Evolutionary conservation across 441 rosid genomes (phyloP), one percentile per base, ranked within the genome.

Genomic region (Euphorbia corollata): DNA sequence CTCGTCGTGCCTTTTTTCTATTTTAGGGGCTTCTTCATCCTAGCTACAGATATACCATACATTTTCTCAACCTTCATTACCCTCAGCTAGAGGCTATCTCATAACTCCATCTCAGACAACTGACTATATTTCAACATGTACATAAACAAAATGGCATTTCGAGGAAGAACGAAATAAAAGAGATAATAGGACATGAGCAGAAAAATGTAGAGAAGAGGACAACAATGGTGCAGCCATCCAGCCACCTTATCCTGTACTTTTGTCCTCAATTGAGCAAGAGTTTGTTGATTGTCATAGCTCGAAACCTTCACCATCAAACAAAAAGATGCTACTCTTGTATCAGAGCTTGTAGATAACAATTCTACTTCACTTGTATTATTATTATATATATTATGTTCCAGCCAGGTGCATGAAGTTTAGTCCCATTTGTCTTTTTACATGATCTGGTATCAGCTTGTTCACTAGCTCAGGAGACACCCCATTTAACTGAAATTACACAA

Each of bases 391-490:
- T 72, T 64, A 87, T 70, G 92, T 78, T 54, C 83, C 87, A 22
- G 81, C 82, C 57, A 79, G 82, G 71, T 83, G 88, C 84, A 85
- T 71, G 81, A 90, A 84, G 78, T 82, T 84, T 36, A 81, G 79
- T 64, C 93, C 96, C 79, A 84, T 72, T 73, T 85, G 92, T 72
- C 89, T 80, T 75, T 86, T 86, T 77, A 85, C 83, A 70, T 89
- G 91, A 32, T 92, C 98, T n/a, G 98, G 98, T 67, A 89, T 86
- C 80, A 92, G 78, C 88, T 86, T 89, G 77, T 83, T 87, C 18
- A 87, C 85, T 19, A 92, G 92, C 71, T 92, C 96, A 20, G 88
- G 84, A 57, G 98, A 83, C 66, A 92, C 89, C 59, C 84, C 95
- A 23, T 83, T 73, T 79, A 91, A 68, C 93, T 87, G 84, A 59